phyloP scores from a whole-genome alignment of 176 grass and related monocot species.

The Oropetium thomaeum region DNA sequence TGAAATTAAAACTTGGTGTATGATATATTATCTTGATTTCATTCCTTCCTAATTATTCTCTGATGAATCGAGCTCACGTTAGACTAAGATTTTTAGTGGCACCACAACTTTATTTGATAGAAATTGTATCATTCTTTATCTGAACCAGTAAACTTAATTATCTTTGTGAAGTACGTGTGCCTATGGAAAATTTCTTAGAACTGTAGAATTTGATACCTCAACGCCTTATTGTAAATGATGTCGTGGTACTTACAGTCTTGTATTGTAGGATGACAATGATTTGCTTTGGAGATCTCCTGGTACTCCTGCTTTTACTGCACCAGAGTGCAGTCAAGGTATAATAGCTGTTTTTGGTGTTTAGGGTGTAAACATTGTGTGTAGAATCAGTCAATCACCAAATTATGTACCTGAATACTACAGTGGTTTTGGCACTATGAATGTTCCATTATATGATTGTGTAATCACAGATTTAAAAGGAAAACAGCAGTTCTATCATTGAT shows the following conservation, averaged over 20 bases:
- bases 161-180: neutral
- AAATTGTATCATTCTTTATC: neutral
- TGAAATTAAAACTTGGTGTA: neutral
- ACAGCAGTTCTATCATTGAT: neutral
- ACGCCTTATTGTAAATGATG: neutral
- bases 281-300: slow-evolving; percentile 77
- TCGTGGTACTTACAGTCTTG: slow-evolving; percentile 4
- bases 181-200: neutral
- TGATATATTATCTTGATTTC: neutral
- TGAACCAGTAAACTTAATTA: neutral
- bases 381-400: neutral
- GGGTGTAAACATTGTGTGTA: neutral
- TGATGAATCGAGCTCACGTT: neutral
- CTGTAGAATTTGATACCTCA: neutral
- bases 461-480: neutral
- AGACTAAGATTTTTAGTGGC: slow-evolving; percentile 6
- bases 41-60: neutral
- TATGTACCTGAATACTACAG: neutral
- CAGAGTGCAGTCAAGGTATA: slow-evolving; percentile 89
- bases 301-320: slow-evolving; percentile 88
- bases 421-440: neutral
- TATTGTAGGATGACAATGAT: slow-evolving; percentile 81
- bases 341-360: neutral
- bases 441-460: slow-evolving; percentile 14
- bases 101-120: neutral